A percentile compares a stretch with the other conserved stretches of the same genome.
phyloP scores from a whole-genome alignment of 257 asterid genomes.

The Ilex aquifolium region DNA sequence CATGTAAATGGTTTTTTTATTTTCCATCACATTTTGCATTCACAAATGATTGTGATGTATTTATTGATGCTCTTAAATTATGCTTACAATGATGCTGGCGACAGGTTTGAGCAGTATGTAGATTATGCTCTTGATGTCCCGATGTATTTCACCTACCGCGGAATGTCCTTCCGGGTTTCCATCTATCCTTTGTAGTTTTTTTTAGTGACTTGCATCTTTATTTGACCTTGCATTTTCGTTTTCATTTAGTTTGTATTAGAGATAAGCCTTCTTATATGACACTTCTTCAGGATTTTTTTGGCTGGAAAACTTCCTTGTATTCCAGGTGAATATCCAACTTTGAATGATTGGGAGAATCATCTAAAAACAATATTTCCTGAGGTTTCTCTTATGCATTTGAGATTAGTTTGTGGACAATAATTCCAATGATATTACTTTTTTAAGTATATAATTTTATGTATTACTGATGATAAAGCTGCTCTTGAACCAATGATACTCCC shows the following conservation, averaged over 20 bases:
- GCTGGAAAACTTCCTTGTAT: constrained; percentile 87
- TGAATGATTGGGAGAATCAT: constrained; percentile 98
- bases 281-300: constrained; percentile 76
- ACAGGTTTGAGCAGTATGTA: constrained; percentile 93
- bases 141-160: constrained; percentile 97
- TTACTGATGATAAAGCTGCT: too few relatives aligned
- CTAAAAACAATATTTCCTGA: constrained; percentile 96
- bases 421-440: too few relatives aligned
- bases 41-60: too few relatives aligned
- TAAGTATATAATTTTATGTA: too few relatives aligned
- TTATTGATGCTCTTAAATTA: too few relatives aligned
- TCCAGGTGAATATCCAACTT: constrained; percentile 87
- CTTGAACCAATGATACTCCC: neutral
- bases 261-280: constrained; percentile 1
- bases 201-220: too few relatives aligned
- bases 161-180: constrained; percentile 85
- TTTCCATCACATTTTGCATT: too few relatives aligned
- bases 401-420: constrained; percentile 16
- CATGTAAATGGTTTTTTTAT: too few relatives aligned
- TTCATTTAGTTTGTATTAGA: too few relatives aligned
- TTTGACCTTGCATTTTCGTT: too few relatives aligned
- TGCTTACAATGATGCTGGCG: constrained; percentile 19
- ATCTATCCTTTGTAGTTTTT: constrained; percentile 19
- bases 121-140: constrained; percentile 99
- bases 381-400: constrained; percentile 33